A percentile compares a stretch with the other conserved stretches of the same genome.
Evolutionary conservation across 192 early-diverging fungal genomes (phyloP).

Genomic region (Mortierella hygrophila): DNA sequence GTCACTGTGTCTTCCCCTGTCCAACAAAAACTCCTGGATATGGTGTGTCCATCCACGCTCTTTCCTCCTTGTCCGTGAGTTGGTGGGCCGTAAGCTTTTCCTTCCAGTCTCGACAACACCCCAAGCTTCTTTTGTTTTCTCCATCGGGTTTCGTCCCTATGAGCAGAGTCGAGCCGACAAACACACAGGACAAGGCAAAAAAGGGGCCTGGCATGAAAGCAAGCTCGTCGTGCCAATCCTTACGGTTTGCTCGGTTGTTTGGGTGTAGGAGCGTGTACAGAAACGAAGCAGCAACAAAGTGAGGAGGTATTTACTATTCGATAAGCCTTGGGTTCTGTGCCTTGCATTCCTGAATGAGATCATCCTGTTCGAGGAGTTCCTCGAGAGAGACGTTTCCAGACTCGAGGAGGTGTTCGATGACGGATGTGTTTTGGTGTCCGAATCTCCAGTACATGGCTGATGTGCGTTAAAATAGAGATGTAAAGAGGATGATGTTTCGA

Average conservation of each 20-base stretch:
- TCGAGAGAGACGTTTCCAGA: slow-evolving; percentile 91
- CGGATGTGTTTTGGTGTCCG: slow-evolving; percentile 91
- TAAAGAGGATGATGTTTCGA: neutral
- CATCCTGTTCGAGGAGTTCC: slow-evolving; percentile 93
- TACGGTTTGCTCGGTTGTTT: neutral
- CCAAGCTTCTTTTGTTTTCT: neutral
- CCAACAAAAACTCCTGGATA: neutral
- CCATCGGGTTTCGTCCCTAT: neutral
- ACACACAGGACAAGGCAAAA: neutral
- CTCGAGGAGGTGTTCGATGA: slow-evolving; percentile 93
- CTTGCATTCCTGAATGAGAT: slow-evolving; percentile 96
- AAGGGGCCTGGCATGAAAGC: neutral
- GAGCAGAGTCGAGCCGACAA: neutral
- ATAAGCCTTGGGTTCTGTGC: slow-evolving; percentile 92
- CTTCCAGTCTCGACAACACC: neutral
- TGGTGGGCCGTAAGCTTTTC: neutral
- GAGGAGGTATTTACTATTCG: slow-evolving; percentile 70
- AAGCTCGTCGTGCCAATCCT: neutral
- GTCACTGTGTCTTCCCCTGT: neutral
- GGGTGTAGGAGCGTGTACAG: neutral
- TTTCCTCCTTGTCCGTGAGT: neutral
- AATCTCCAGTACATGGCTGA: slow-evolving; percentile 91
- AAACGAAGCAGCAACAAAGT: neutral
- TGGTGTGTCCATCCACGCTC: neutral
- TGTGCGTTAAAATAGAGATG: neutral